These are phyloP conservation scores for Paracoccidioides brasiliensis DNA, from an alignment of 2,329 filamentous ascomycete species.

Conservation along the genomic window DNA sequence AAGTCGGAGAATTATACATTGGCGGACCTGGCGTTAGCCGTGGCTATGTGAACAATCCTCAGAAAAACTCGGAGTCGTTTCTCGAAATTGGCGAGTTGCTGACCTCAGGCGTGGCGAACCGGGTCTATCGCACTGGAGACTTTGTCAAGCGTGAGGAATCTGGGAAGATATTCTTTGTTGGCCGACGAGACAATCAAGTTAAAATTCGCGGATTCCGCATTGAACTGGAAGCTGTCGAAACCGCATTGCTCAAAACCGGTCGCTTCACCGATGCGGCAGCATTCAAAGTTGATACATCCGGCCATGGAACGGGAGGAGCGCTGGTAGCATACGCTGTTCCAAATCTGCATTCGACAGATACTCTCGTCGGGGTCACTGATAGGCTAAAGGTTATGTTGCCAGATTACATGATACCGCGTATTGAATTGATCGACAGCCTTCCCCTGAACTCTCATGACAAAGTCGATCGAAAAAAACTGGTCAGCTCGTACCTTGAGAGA, in stretches of 20 bases:
- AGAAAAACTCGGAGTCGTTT: slow-evolving; percentile 57
- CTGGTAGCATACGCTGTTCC: slow-evolving; percentile 14
- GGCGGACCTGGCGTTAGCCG: slow-evolving; percentile 55
- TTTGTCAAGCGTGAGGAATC: slow-evolving; percentile 51
- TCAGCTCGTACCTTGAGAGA: slow-evolving; percentile 4
- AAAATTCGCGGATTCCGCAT: slow-evolving; percentile 87
- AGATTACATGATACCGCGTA: slow-evolving; percentile 56
- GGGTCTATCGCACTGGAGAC: slow-evolving; percentile 71
- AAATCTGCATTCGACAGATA: slow-evolving; percentile 39
- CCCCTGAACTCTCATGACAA: slow-evolving; percentile 64
- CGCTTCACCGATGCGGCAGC: slow-evolving; percentile 11
- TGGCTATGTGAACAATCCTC: slow-evolving; percentile 48
- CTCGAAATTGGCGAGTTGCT: slow-evolving; percentile 57
- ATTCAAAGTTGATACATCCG: slow-evolving; percentile 8
- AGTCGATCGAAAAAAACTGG: slow-evolving; percentile 28
- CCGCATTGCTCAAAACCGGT: slow-evolving; percentile 31
- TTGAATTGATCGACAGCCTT: slow-evolving; percentile 53
- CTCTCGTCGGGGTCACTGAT: slow-evolving; percentile 31
- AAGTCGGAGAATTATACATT: slow-evolving; percentile 15
- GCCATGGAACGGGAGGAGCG: slow-evolving; percentile 7
- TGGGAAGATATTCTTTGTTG: slow-evolving; percentile 57
- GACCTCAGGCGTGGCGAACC: slow-evolving; percentile 53
- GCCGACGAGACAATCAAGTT: slow-evolving; percentile 67
- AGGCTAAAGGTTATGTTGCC: slow-evolving; percentile 54
- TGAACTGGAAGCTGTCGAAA: slow-evolving; percentile 78